Base-by-base conservation (phyloP, 495 filamentous ascomycete species). In the Choiromyces venosus region DNA sequence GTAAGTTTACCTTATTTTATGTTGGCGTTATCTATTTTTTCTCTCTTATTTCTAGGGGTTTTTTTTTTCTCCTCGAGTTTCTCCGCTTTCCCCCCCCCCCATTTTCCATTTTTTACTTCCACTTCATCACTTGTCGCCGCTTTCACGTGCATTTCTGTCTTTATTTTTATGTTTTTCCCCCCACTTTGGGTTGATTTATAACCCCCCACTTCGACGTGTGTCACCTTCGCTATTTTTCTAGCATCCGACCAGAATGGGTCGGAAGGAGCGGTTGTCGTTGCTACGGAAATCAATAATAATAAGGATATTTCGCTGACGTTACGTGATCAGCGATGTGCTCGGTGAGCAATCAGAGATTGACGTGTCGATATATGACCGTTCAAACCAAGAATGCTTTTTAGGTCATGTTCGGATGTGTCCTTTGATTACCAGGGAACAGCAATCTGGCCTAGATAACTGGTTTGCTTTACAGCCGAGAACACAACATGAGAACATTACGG, bases 341-440 rank as follows among this genome's bases (percentile, higher is more conserved):
- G 94, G 94, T 73, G 91, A 93, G 74, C 89, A 96, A 79, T 93
- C 93, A 71, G 90, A 96, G 79, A 87, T 99, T 46, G 94, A 97
- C 81, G 89, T 98, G 29, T 97, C 94, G 19, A 89, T 99, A 29
- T 99, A 99, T 81, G 95, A 97, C 78, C 89, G 92, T 66, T 84
- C 89, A 40, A 89, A 91, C 71, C 89, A 91, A 64, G 96, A 99
- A 82, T 90, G 92, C 36, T 98, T 98, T 81, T 82, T 99, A 18
- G 95, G 95, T 39, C 94, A 97, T 79, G 90, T 97, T 87, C 91
- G 33, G 87, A 88, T 74, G 81, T 90, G 40, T 79, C 84, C 29
- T 85, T 69, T 81, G 40, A 71, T 79, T 9, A 76, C 68, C 35
- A 72, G 73, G 36, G 76, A 79, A 21, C 79, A 86, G 56, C 86